Evolutionary conservation across 2,329 filamentous ascomycete genomes (phyloP), one percentile per base, ranked within the genome.

Genomic region (Parascedosporium putredinis): DNA sequence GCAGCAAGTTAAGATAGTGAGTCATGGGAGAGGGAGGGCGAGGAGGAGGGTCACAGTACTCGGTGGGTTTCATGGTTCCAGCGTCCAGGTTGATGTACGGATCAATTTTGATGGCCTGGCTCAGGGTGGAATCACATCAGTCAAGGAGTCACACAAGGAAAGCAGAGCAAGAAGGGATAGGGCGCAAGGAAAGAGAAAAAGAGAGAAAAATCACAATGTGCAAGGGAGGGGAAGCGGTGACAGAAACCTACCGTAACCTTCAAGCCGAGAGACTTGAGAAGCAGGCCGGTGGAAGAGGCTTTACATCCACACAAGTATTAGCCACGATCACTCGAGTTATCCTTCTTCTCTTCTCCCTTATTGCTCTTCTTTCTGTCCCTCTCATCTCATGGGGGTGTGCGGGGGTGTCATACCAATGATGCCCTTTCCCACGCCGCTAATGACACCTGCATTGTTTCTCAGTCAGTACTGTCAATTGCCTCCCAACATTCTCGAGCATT

Each of bases 111-210:
- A 67, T 64, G 50, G 61, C 63, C 58, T 59, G 40, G 12, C 12
- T 20, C 22, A n/a, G 22, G 29, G n/a, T 25, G 36, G 25, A 31
- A 25, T 23, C 34, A 18, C 80, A 85, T 84, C 45, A 42, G 38
- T 42, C 38, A 20, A 16, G 8, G 38, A 42, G 18, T 42, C 38
- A 22, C 38, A 23, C 20, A 22, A 10, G 18, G 18, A 6, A 9
- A 40, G 18, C 36, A 77, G 81, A 51, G 83, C 83, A n/a, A 84
- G 83, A 72, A 87, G n/a, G n/a, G n/a, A n/a, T n/a, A n/a, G n/a
- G n/a, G n/a, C n/a, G n/a, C n/a, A n/a, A 83, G 63, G 86, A 76
- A 65, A 85, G 86, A 69, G 87, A 78, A 64, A 87, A 87, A 2
- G 83, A 82, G 62, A 46, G 36, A 86, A 81, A 50, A 56, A 53